A percentile compares a stretch with the other conserved stretches of the same genome.
These are phyloP conservation scores for Shiraia bambusicola DNA, from an alignment of 2,329 filamentous ascomycete species.

Conservation along the genomic window DNA sequence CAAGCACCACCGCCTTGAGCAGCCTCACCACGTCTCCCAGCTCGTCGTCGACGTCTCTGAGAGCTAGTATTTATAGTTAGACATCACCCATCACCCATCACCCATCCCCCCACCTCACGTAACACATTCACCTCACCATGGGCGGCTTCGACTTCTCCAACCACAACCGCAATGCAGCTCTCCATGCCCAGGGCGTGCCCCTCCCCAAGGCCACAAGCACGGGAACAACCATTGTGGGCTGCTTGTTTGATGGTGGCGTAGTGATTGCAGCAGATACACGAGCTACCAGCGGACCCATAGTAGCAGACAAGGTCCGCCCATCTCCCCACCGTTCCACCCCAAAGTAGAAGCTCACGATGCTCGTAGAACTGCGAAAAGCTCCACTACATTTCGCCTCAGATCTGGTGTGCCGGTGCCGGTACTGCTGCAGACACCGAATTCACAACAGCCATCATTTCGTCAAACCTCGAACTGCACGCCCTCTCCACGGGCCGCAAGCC, in stretches of 20 bases:
- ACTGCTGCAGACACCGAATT: conserved; percentile 99
- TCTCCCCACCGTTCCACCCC: not conserved
- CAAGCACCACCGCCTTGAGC: conserved; percentile 10
- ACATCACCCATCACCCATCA: too few species aligned
- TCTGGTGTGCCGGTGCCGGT: conserved; percentile 98
- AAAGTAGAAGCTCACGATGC: conserved; percentile 10
- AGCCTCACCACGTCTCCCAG: conserved; percentile 3
- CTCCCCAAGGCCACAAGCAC: conserved; percentile 97
- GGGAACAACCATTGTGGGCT: conserved; percentile 97
- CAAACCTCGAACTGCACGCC: conserved; percentile 95
- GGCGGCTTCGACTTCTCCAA: conserved; percentile 83
- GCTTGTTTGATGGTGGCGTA: conserved; percentile 92
- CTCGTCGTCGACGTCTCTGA: not conserved
- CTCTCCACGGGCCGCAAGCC: conserved; percentile 95
- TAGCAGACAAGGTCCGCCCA: conserved; percentile 81
- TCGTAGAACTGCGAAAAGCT: conserved; percentile 95
- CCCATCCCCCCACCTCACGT: not conserved
- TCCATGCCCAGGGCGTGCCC: conserved; percentile 91
- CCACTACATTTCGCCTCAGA: conserved; percentile 97
- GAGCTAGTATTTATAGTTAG: too few species aligned
- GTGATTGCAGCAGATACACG: conserved; percentile 98
- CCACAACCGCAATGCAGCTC: conserved; percentile 97
- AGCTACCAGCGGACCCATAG: conserved; percentile 95
- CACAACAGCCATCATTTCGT: conserved; percentile 97
- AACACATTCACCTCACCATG: conserved; percentile 60